These are phyloP conservation scores for Lasiodiplodia sp. DNA, from an alignment of 2,329 filamentous ascomycete genomes.

Conservation along the genomic window DNA sequence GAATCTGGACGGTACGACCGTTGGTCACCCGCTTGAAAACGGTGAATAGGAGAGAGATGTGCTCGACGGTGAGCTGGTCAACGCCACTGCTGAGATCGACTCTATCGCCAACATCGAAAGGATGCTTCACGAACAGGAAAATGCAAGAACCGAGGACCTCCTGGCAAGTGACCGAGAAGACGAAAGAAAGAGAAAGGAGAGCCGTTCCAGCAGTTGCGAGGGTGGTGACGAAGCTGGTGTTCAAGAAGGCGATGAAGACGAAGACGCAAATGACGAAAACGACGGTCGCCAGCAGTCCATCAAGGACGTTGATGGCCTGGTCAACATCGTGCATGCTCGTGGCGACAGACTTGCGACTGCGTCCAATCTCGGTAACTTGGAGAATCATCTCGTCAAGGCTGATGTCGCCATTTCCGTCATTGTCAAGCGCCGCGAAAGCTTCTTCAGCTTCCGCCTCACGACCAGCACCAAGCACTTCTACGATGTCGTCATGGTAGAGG, in stretches of 20 bases:
- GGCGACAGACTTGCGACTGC: constrained; percentile 85
- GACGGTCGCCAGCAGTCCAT: constrained; percentile 82
- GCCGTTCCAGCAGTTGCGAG: constrained; percentile 90
- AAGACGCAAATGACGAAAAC: constrained; percentile 83
- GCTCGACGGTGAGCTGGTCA: constrained; percentile 81
- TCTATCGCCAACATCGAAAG: constrained; percentile 93
- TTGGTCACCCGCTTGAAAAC: constrained; percentile 86
- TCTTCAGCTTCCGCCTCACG: constrained; percentile 83
- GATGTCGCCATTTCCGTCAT: constrained; percentile 91
- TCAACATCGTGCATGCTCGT: constrained; percentile 98
- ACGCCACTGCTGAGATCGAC: constrained; percentile 74
- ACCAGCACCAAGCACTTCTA: constrained; percentile 82
- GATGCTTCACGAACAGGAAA: constrained; percentile 98
- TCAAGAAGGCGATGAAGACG: constrained; percentile 89
- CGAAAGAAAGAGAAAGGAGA: constrained; percentile 93
- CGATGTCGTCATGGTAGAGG: constrained; percentile 79
- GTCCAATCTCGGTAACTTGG: constrained; percentile 82
- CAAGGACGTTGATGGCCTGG: constrained; percentile 89
- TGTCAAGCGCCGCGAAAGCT: constrained; percentile 80
- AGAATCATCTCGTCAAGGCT: constrained; percentile 94
- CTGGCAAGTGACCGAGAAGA: constrained; percentile 89
- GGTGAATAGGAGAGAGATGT: constrained; percentile 92
- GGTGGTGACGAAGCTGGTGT: constrained; percentile 82
- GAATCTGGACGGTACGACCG: constrained; percentile 81
- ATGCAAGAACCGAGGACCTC: constrained; percentile 98